Evolutionary conservation across 2,329 filamentous ascomycete species (phyloP).

Genomic region (Myriosclerotinia scirpicola): DNA sequence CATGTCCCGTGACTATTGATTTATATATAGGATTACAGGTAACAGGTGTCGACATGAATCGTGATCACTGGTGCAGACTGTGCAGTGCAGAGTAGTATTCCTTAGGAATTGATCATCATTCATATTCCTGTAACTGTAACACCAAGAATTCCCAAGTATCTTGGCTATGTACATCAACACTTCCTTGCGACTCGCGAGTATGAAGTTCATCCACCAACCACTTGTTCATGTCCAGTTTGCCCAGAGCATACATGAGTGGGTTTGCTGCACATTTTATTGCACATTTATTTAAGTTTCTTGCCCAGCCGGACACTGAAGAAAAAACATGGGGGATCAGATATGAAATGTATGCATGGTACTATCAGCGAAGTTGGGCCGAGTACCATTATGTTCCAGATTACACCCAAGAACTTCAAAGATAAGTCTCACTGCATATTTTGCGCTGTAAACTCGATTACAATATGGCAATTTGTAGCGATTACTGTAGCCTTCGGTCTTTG

Average conservation of each 20-base stretch:
- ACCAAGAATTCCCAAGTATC: conserved; percentile 19
- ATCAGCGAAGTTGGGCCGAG: conserved; percentile 8
- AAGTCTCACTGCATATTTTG: conserved; percentile 18
- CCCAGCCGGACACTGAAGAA: neutral
- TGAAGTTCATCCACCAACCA: conserved; percentile 18
- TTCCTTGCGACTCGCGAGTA: neutral
- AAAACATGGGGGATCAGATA: neutral
- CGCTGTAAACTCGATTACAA: neutral
- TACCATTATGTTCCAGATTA: conserved; percentile 1
- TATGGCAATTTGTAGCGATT: conserved; percentile 6
- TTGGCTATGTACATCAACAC: conserved; percentile 16
- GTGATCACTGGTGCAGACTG: neutral
- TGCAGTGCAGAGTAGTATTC: neutral
- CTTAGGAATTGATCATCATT: neutral
- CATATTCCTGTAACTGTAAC: conserved; percentile 4
- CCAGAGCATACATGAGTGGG: conserved; percentile 3
- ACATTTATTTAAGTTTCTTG: neutral
- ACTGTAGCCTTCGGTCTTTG: neutral
- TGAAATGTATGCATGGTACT: conserved; percentile 3
- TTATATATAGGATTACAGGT: neutral
- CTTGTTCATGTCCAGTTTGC: neutral
- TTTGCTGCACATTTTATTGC: conserved; percentile 4
- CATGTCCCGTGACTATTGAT: conserved; percentile 15
- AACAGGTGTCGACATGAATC: neutral
- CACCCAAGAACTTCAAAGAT: conserved; percentile 1